A percentile compares a stretch with the other conserved stretches of the same genome.
phyloP scores from a whole-genome alignment of 805 yeast genomes.

The Metschnikowia dekortorum region DNA sequence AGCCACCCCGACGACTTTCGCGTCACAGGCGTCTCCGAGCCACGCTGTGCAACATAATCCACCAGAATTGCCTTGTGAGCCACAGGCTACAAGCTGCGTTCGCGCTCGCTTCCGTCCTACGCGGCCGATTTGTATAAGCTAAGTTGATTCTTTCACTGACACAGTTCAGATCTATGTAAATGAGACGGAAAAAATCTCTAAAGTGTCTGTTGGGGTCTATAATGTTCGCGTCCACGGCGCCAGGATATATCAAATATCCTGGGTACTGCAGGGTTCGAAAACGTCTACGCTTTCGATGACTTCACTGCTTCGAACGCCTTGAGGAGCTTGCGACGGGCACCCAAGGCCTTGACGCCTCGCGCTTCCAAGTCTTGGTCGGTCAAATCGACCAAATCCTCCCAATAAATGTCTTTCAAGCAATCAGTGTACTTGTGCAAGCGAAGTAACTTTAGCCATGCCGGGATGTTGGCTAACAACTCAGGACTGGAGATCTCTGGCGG shows the following conservation, averaged over 20 bases:
- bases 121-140: not conserved
- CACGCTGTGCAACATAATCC: not conserved
- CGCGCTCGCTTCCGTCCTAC: not conserved
- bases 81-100: not conserved
- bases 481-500: slow-evolving; percentile 38
- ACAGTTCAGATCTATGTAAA: not conserved
- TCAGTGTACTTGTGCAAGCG: slow-evolving; percentile 93
- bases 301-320: slow-evolving; percentile 87
- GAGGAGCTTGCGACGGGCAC: slow-evolving; percentile 89
- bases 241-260: slow-evolving; percentile 8
- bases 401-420: slow-evolving; percentile 64
- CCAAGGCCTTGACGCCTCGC: slow-evolving; percentile 88
- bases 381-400: slow-evolving; percentile 75
- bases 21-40: not conserved
- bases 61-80: not conserved
- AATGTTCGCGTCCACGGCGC: not conserved
- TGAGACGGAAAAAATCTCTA: not conserved
- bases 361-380: slow-evolving; percentile 65
- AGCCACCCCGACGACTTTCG: not conserved
- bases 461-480: slow-evolving; percentile 67
- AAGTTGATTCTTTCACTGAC: not conserved
- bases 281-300: slow-evolving; percentile 11
- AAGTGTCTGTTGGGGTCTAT: not conserved
- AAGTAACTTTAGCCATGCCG: slow-evolving; percentile 86
- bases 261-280: slow-evolving; percentile 1